Evolutionary conservation across 2,329 filamentous ascomycete genomes (phyloP), one percentile per base, ranked within the genome.

Genomic region (Aureobasidium zeae): DNA sequence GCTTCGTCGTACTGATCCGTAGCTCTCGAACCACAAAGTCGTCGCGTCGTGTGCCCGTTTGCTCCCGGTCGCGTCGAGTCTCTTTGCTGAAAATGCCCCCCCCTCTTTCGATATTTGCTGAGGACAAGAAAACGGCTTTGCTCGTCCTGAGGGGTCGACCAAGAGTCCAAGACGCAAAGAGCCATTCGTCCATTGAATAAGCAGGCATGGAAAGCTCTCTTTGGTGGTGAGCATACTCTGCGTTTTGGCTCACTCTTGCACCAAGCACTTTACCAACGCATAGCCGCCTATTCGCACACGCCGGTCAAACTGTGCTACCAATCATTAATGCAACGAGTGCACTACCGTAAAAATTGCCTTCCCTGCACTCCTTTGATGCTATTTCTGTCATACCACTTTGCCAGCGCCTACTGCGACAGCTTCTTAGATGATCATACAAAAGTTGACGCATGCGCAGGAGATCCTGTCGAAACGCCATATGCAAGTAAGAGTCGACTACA

Each of bases 321-420:
- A n/a, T n/a, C n/a, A n/a, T n/a, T n/a, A n/a, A n/a, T n/a, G n/a
- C n/a, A n/a, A n/a, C n/a, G n/a, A n/a, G n/a, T n/a, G n/a, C n/a
- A n/a, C n/a, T n/a, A n/a, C n/a, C 22, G 22, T 6, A 25, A 11
- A 7, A 25, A 7, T 25, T 25, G 11, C 26, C 13, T 41, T 31
- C 6, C 13, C 20, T 41, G 20, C 11, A 12, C 16, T 10, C n/a
- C n/a, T n/a, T 6, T 13, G 21, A 32, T 12, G 11, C 39, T 43
- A 34, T 43, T 34, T 16, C 16, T 34, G 30, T 43, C 32, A 19
- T 15, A 25, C 20, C 36, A 26, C 21, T 19, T 22, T 24, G 12
- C 4, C 39, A 34, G 39, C 39, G 39, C 39, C 30, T 43, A 22
- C 29, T 43, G 39, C 20, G 22, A 34, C 39, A 30, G n/a, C 16